A percentile compares a stretch with the other conserved stretches of the same genome.
Conservation (phyloP, 257 asterid genomes). For the Echites panduratus region DNA sequence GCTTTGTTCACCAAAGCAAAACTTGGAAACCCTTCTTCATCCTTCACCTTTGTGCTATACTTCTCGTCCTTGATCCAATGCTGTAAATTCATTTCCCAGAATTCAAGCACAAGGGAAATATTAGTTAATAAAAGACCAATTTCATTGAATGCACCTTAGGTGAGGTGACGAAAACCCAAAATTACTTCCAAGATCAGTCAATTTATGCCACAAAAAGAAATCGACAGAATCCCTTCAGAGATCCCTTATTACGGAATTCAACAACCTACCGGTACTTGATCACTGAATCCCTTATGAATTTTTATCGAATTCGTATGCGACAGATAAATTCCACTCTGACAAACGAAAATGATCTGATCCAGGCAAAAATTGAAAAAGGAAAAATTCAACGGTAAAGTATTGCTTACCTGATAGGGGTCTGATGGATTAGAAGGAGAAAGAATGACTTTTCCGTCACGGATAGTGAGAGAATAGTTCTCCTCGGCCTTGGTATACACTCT, state of each 20-base stretch:
- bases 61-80: constrained; percentile 72
- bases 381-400: neutral
- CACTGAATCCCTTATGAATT: neutral
- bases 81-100: constrained; percentile 28
- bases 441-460: constrained; percentile 67
- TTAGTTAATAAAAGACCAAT: neutral
- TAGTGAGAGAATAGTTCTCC: constrained; percentile 51
- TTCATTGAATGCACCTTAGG: neutral
- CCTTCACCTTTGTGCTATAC: constrained; percentile 61
- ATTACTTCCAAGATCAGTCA: neutral
- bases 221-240: neutral
- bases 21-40: constrained; percentile 69
- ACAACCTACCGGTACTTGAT: neutral
- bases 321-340: neutral
- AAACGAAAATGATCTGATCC: neutral
- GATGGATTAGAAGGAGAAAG: constrained; percentile 60
- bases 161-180: neutral
- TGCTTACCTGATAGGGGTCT: constrained; percentile 56
- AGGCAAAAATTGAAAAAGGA: neutral
- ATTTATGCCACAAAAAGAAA: neutral
- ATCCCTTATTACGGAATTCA: neutral
- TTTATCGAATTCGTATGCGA: neutral
- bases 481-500: constrained; percentile 65
- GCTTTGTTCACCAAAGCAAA: constrained; percentile 69
- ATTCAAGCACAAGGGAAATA: neutral